Evolutionary conservation across 805 yeast species (phyloP).

Genomic region (Wickerhamiella dianesei): DNA sequence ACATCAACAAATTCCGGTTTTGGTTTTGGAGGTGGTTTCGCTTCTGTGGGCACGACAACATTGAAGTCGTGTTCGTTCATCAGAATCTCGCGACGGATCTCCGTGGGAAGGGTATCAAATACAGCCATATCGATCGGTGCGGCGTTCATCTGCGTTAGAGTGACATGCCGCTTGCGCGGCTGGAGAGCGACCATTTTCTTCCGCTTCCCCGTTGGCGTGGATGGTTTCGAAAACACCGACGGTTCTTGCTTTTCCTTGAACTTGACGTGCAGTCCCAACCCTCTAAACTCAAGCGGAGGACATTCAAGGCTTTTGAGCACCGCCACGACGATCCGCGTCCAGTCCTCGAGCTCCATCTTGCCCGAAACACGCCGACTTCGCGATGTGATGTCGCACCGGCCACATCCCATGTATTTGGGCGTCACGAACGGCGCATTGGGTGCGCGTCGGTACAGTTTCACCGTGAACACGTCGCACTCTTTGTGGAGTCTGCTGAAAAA

Average conservation of each 20-base stretch:
- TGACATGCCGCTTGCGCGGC: conserved; percentile 13
- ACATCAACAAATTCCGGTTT: conserved; percentile 21
- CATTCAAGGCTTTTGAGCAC: conserved; percentile 43
- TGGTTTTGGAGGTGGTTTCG: not conserved
- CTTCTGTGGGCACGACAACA: conserved; percentile 6
- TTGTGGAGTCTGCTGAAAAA: conserved; percentile 37
- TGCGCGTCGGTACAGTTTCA: conserved; percentile 54
- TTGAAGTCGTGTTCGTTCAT: conserved; percentile 9
- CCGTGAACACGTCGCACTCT: conserved; percentile 26
- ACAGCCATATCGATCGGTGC: conserved; percentile 44
- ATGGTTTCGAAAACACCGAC: conserved; percentile 2
- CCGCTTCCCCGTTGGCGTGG: not conserved
- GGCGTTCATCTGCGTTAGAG: conserved; percentile 10
- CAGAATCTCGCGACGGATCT: conserved; percentile 47
- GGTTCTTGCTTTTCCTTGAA: conserved; percentile 24
- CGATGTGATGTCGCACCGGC: conserved; percentile 52
- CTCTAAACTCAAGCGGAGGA: conserved; percentile 59
- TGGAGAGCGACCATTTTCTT: conserved; percentile 5
- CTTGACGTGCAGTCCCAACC: conserved; percentile 59
- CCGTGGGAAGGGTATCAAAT: conserved; percentile 49
- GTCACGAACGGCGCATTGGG: conserved; percentile 60
- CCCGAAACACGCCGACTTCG: conserved; percentile 45
- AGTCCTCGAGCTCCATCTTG: conserved; percentile 41
- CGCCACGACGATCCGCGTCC: conserved; percentile 41
- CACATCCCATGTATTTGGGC: conserved; percentile 73